A percentile compares a stretch with the other conserved stretches of the same genome.
Evolutionary conservation across 441 rosid species (phyloP).

Genomic region (Euphorbia schlechtendalii): DNA sequence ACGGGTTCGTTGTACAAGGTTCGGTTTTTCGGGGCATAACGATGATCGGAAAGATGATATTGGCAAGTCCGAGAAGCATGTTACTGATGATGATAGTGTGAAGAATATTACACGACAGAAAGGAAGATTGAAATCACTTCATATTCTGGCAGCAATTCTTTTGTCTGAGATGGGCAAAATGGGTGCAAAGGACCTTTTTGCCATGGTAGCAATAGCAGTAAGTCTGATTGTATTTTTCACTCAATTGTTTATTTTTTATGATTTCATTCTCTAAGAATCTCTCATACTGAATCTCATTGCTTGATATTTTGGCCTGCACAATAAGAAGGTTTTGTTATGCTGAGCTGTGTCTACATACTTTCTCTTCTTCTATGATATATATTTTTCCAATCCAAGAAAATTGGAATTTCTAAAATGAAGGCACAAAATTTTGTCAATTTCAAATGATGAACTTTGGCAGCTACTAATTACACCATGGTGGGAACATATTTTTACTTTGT

Average conservation of each 20-base stretch:
- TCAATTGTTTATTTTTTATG: neutral
- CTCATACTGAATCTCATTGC: neutral
- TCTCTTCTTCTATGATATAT: neutral
- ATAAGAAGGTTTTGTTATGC: neutral
- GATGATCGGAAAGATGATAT: conserved; percentile 47
- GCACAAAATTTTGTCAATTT: neutral
- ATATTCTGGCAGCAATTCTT: conserved; percentile 71
- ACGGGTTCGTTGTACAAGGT: conserved; percentile 35
- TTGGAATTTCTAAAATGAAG: neutral
- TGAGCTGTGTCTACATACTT: neutral
- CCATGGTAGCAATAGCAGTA: conserved; percentile 78
- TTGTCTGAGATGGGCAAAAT: conserved; percentile 81
- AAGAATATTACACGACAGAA: conserved; percentile 45
- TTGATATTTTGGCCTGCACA: neutral
- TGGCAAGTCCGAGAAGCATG: conserved; percentile 33
- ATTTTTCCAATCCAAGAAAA: neutral
- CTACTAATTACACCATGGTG: neutral
- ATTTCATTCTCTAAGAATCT: neutral
- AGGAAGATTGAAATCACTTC: conserved; percentile 77
- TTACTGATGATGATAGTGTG: conserved; percentile 27
- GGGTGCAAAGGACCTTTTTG: conserved; percentile 85
- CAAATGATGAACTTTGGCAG: neutral
- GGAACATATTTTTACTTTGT: neutral
- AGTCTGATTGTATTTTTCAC: conserved; percentile 23
- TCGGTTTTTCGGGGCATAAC: conserved; percentile 30